Percentiles rank a stretch among this genome's conserved stretches.
These are phyloP conservation scores for Pedinophyceae sp. DNA, from an alignment of 139 green algal genomes.

Conservation along the genomic window DNA sequence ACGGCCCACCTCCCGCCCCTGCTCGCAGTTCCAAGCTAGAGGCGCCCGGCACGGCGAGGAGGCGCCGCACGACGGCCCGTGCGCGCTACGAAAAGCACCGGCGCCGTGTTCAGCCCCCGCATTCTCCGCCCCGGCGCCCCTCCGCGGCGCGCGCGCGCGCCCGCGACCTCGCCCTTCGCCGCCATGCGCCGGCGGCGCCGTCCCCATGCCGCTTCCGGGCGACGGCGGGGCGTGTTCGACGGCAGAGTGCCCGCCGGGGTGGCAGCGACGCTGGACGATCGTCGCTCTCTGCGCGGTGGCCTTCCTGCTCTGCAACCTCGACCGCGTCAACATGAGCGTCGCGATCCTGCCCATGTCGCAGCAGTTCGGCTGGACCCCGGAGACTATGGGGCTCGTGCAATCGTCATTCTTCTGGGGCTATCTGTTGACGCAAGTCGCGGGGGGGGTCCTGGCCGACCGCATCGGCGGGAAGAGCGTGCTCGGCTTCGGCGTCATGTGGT, in stretches of 20 bases:
- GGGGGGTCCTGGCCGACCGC: slow-evolving; percentile 80
- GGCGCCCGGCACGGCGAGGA: no score
- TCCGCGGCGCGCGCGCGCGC: no score
- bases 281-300: slow-evolving; percentile 74
- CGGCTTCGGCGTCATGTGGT: slow-evolving; percentile 89
- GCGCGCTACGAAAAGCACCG: no score
- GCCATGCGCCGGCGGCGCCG: no score
- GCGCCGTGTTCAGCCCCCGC: no score
- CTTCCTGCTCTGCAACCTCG: slow-evolving; percentile 92
- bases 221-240: no score
- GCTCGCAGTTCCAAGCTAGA: no score
- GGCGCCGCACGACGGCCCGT: no score
- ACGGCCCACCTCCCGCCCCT: no score
- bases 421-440: slow-evolving; percentile 64
- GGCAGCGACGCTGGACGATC: slow-evolving; percentile 51
- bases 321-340: slow-evolving; percentile 94
- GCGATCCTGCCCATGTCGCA: slow-evolving; percentile 88
- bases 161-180: no score
- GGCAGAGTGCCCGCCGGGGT: not conserved
- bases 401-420: slow-evolving; percentile 95
- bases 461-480: slow-evolving; percentile 88
- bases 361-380: slow-evolving; percentile 62
- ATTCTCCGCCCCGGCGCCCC: no score
- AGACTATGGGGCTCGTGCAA: slow-evolving; percentile 85
- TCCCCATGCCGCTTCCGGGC: no score